Conservation (phyloP, 2,329 filamentous ascomycete genomes). For the Chaetomiaceae sp. region DNA sequence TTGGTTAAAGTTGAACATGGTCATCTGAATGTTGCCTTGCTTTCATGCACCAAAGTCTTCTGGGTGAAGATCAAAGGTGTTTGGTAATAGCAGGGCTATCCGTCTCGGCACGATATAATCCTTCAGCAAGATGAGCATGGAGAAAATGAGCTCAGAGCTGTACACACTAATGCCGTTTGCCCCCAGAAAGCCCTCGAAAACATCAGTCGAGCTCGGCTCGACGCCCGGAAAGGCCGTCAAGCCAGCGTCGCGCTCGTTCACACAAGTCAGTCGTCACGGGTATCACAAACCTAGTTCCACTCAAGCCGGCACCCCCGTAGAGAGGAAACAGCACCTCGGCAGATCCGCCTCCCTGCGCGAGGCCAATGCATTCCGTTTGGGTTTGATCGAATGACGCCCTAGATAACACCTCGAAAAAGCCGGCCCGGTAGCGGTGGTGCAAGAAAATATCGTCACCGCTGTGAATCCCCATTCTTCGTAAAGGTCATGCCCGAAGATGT, state of each 20-base stretch:
- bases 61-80: slow-evolving; percentile 41
- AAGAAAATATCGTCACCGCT: slow-evolving; percentile 17
- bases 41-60: slow-evolving; percentile 52
- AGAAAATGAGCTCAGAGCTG: slow-evolving; percentile 46
- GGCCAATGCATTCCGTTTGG: slow-evolving; percentile 26
- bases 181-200: slow-evolving; percentile 3
- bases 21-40: slow-evolving; percentile 40
- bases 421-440: slow-evolving; percentile 21
- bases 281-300: slow-evolving; percentile 3
- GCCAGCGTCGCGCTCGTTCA: neutral
- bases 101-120: slow-evolving; percentile 54
- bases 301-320: neutral
- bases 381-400: slow-evolving; percentile 25
- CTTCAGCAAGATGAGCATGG: slow-evolving; percentile 52
- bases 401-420: slow-evolving; percentile 28
- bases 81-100: slow-evolving; percentile 53
- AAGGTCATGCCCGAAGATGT: slow-evolving; percentile 26
- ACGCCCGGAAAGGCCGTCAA: neutral
- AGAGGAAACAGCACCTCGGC: slow-evolving; percentile 7
- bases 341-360: slow-evolving; percentile 21
- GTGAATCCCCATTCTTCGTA: slow-evolving; percentile 25
- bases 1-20: too few relatives aligned
- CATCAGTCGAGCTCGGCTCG: neutral
- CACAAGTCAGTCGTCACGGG: neutral
- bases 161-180: slow-evolving; percentile 54